Evolutionary conservation across 768 basidiomycete species (phyloP).

Genomic region (Macrolepiota fuliginosa): DNA sequence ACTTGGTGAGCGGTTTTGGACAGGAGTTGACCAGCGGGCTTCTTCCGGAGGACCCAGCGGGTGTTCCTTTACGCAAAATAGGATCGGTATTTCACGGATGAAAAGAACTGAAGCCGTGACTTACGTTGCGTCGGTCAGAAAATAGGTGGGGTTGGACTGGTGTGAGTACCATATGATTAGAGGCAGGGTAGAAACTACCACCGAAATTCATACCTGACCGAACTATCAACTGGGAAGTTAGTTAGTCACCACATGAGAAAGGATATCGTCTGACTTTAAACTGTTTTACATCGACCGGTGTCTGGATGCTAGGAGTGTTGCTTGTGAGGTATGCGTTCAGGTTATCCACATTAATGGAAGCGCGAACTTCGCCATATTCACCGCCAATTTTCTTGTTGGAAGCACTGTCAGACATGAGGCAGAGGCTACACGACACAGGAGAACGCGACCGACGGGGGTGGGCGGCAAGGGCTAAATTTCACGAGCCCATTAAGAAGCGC

Average conservation of each 20-base stretch:
- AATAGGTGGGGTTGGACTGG: conserved; percentile 96
- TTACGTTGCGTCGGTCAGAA: conserved; percentile 74
- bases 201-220: conserved; percentile 64
- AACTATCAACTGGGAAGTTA: conserved; percentile 45
- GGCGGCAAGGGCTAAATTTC: not conserved
- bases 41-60: conserved; percentile 87
- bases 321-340: conserved; percentile 65
- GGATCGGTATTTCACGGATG: not conserved
- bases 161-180: not conserved
- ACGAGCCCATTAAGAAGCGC: not conserved
- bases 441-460: not conserved
- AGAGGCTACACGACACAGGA: conserved; percentile 19
- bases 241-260: not conserved
- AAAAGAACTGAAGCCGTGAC: conserved; percentile 27
- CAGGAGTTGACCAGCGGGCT: conserved; percentile 84
- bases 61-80: conserved; percentile 33
- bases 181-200: not conserved
- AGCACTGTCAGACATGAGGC: conserved; percentile 15
- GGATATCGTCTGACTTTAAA: conserved; percentile 67
- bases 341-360: conserved; percentile 59
- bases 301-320: conserved; percentile 50
- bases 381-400: conserved; percentile 57
- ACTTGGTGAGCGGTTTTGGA: conserved; percentile 94
- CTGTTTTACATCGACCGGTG: conserved; percentile 82
- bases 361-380: conserved; percentile 72